Conservation (phyloP, 495 filamentous ascomycete genomes). For the Tuber aestivum region DNA sequence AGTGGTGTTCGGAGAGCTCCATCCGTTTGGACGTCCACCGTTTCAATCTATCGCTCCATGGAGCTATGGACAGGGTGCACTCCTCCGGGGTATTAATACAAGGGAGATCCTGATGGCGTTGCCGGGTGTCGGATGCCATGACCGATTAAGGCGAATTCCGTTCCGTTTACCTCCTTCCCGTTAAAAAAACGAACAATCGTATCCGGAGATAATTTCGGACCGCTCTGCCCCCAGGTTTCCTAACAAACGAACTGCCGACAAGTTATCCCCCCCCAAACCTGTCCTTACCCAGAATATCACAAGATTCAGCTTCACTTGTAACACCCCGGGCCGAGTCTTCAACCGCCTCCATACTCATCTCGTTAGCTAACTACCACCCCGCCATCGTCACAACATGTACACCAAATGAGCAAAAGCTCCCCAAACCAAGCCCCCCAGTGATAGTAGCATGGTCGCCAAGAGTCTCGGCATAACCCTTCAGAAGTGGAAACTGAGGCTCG, state of each 20-base stretch:
- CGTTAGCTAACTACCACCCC: neutral
- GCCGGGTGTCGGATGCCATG: slow-evolving; percentile 9
- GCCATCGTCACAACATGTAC: slow-evolving; percentile 5
- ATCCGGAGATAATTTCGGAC: slow-evolving; percentile 71
- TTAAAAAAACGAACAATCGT: slow-evolving; percentile 88
- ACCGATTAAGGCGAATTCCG: slow-evolving; percentile 67
- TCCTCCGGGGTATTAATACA: slow-evolving; percentile 74
- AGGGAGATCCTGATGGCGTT: slow-evolving; percentile 26
- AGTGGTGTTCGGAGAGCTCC: slow-evolving; percentile 66
- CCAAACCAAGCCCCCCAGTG: slow-evolving; percentile 74
- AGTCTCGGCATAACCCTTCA: slow-evolving; percentile 97
- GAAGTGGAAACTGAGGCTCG: slow-evolving; percentile 87
- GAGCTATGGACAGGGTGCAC: slow-evolving; percentile 67
- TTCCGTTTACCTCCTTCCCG: slow-evolving; percentile 66
- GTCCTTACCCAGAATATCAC: slow-evolving; percentile 80
- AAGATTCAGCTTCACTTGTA: slow-evolving; percentile 69
- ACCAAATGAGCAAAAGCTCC: slow-evolving; percentile 35
- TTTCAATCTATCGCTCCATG: slow-evolving; percentile 73
- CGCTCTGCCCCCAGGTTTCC: slow-evolving; percentile 43
- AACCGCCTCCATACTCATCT: slow-evolving; percentile 63
- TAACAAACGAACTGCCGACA: slow-evolving; percentile 56
- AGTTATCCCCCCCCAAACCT: slow-evolving; percentile 77
- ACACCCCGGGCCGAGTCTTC: slow-evolving; percentile 92
- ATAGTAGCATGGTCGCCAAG: slow-evolving; percentile 62
- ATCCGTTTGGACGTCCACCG: slow-evolving; percentile 91